These are phyloP conservation scores for Smallanthus sonchifolius DNA, from an alignment of 129 eudicot genomes.

Conservation along the genomic window DNA sequence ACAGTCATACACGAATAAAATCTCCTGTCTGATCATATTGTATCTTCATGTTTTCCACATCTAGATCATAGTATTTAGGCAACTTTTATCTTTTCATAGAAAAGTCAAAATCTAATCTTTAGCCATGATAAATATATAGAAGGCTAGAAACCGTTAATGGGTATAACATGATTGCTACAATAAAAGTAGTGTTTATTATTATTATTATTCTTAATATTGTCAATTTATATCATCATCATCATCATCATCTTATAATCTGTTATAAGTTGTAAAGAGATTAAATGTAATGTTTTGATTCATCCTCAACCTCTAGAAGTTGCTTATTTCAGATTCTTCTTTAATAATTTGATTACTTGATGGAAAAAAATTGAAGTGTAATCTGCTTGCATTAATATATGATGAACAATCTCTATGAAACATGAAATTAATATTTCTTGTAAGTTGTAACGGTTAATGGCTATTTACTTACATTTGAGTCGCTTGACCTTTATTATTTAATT, in stretches of 20 bases:
- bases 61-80: not conserved
- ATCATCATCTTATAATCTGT: not conserved
- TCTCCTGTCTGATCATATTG: not conserved
- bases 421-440: not conserved
- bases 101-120: not conserved
- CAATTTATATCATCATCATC: too few species aligned
- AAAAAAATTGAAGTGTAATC: not conserved
- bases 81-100: not conserved
- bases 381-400: not conserved
- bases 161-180: not conserved
- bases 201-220: too few species aligned
- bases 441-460: not conserved
- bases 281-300: not conserved
- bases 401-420: not conserved
- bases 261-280: not conserved
- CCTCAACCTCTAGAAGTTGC: not conserved
- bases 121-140: not conserved
- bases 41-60: not conserved
- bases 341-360: not conserved
- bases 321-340: not conserved
- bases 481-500: constrained; percentile 9
- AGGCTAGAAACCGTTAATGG: too few species aligned
- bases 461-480: not conserved
- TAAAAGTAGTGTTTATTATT: not conserved
- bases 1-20: not conserved